Evolutionary conservation across 441 rosid genomes (phyloP).

Genomic region (Pelargonium cotyledonis): DNA sequence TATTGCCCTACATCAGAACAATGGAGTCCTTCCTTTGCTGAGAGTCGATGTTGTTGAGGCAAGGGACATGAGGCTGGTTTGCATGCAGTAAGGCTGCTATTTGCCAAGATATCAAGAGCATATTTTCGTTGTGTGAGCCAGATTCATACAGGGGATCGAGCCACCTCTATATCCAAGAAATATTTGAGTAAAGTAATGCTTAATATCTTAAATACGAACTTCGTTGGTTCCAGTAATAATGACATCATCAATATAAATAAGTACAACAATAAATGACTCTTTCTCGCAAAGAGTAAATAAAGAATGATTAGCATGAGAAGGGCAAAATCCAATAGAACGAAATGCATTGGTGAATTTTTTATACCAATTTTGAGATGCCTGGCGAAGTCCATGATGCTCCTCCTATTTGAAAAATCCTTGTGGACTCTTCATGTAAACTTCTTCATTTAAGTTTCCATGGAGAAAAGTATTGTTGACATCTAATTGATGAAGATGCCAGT

Average conservation of each 20-base stretch:
- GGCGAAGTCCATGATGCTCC: too few species aligned
- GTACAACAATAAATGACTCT: neutral
- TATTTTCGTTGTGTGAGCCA: neutral
- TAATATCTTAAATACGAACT: neutral
- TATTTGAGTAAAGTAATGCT: neutral
- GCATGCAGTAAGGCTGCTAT: neutral
- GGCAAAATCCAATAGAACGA: neutral
- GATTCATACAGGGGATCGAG: neutral
- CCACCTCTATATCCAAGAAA: slow-evolving; percentile 4
- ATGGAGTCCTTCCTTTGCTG: neutral
- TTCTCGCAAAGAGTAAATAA: neutral
- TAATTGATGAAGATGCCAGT: neutral
- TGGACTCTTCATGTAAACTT: too few species aligned
- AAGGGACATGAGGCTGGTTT: neutral
- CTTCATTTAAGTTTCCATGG: too few species aligned
- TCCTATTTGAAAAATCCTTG: too few species aligned
- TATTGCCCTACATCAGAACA: neutral
- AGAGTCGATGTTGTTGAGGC: neutral
- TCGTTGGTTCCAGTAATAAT: neutral
- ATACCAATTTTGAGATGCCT: neutral
- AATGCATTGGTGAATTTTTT: neutral
- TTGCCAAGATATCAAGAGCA: neutral
- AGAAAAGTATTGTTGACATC: too few species aligned
- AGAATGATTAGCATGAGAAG: slow-evolving; percentile 3
- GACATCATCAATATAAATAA: slow-evolving; percentile 11